Evolutionary conservation across 371 early-diverging fungal genomes (phyloP), one percentile per base, ranked within the genome.

Genomic region (Rhizopus stolonifer): DNA sequence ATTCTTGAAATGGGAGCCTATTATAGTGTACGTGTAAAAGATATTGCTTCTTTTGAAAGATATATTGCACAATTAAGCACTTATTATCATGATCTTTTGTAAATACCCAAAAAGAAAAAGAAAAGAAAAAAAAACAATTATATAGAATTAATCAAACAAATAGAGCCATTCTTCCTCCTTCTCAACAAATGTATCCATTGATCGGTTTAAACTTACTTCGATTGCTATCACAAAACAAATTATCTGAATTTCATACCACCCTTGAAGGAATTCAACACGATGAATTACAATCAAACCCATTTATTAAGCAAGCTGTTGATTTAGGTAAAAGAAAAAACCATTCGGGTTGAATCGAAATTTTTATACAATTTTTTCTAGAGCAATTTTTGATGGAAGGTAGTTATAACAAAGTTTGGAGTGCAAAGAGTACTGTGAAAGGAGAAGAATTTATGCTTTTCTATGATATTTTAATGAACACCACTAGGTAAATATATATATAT

Each of bases 351-450:
- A 24, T 17, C 7, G 77, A 46, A 77, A 81, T 80, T 52, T 36
- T 33, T 25, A 15, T 38, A 5, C 11, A 17, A 3, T 23, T 33
- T 10, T 10, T 13, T 38, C 10, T 59, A 76, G 92, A 91, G 64
- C 91, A 90, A 77, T 91, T 87, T 49, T 74, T 98, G 65, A 96
- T 96, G 96, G 98, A 96, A 68, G 97, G 98, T 19, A 89, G 89
- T 58, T 96, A 96, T 74, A 94, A 94, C 74, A 89, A 92, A 57
- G 95, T 98, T 42, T 93, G 93, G 94, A 88, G 89, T 61, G 82
- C 90, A 52, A 79, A 94, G 66, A 75, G 78, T 23, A 86, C 89
- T 43, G 93, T 94, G 8, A 93, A 95, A 25, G 91, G 91, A 11
- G 83, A 88, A 56, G 95, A 95, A 65, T 95, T 91, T 67, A 62